Conservation (phyloP, 2,329 filamentous ascomycete species). For the Exophiala mesophila region DNA sequence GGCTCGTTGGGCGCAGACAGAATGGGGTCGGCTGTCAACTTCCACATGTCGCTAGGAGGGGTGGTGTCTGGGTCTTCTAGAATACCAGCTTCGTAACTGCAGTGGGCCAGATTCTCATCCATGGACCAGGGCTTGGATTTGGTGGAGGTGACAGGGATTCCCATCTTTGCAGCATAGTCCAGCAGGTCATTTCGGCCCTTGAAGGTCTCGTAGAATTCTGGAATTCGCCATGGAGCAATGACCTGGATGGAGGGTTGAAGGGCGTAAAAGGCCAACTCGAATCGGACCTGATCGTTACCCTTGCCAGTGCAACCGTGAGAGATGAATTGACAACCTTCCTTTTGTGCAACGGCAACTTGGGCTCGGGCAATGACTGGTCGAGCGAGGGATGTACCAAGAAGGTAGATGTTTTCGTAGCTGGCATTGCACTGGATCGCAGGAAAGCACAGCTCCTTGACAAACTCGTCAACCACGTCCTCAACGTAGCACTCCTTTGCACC, state of each 20-base stretch:
- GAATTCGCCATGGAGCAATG: constrained; percentile 47
- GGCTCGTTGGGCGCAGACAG: constrained; percentile 56
- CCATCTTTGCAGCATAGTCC: constrained; percentile 44
- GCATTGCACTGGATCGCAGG: constrained; percentile 69
- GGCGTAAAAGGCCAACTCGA: constrained; percentile 48
- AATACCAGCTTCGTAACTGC: constrained; percentile 64
- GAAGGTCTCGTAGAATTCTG: constrained; percentile 46
- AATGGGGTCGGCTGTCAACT: constrained; percentile 46
- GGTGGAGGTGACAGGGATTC: constrained; percentile 46
- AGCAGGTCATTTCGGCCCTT: constrained; percentile 46
- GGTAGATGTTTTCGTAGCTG: constrained; percentile 26
- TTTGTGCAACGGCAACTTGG: constrained; percentile 38
- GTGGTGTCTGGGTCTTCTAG: constrained; percentile 59
- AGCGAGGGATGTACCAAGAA: constrained; percentile 32
- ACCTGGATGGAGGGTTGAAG: constrained; percentile 42
- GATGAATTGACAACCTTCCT: constrained; percentile 37
- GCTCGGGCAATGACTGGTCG: constrained; percentile 45
- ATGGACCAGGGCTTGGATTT: constrained; percentile 58
- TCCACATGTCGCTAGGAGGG: constrained; percentile 76
- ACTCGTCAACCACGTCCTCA: constrained; percentile 64
- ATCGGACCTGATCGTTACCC: constrained; percentile 46
- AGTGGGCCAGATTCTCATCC: constrained; percentile 65
- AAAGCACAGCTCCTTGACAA: constrained; percentile 77
- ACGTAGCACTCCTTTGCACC: constrained; percentile 57
- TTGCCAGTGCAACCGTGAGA: constrained; percentile 46